Evolutionary conservation across 441 rosid genomes (phyloP).

Genomic region (Pelargonium myrrhifolium): DNA sequence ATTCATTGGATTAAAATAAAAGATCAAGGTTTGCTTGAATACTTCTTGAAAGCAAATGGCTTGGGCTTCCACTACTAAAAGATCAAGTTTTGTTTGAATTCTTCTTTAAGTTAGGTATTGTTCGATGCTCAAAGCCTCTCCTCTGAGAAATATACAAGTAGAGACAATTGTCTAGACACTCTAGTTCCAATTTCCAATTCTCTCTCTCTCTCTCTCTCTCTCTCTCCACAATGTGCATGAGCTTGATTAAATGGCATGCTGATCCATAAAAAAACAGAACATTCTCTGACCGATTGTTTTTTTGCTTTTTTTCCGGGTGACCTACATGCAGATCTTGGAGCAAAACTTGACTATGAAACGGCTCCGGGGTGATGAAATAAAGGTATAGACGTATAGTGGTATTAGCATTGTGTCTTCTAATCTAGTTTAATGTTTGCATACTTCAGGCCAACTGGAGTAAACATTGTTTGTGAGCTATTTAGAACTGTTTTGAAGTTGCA

Average conservation of each 20-base stretch:
- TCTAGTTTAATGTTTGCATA: background rate
- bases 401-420: background rate
- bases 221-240: background rate
- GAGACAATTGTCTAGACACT: too few relatives aligned
- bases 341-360: slow-evolving; percentile 85
- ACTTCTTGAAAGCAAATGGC: background rate
- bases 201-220: too few relatives aligned
- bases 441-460: background rate
- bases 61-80: too few relatives aligned
- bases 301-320: slow-evolving; percentile 20
- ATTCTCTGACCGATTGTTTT: background rate
- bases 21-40: slow-evolving; percentile 6
- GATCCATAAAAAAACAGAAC: background rate
- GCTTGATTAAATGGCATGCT: background rate
- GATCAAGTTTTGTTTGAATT: too few relatives aligned
- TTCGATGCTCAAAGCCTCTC: too few relatives aligned
- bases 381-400: slow-evolving; percentile 37
- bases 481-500: background rate
- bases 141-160: too few relatives aligned
- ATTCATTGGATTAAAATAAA: background rate
- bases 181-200: too few relatives aligned
- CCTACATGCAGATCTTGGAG: slow-evolving; percentile 55
- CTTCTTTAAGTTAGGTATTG: too few relatives aligned
- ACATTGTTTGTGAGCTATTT: background rate
- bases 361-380: slow-evolving; percentile 76